Base-by-base conservation (phyloP, 2,329 filamentous ascomycete genomes). In the Xylariaceae sp. region DNA sequence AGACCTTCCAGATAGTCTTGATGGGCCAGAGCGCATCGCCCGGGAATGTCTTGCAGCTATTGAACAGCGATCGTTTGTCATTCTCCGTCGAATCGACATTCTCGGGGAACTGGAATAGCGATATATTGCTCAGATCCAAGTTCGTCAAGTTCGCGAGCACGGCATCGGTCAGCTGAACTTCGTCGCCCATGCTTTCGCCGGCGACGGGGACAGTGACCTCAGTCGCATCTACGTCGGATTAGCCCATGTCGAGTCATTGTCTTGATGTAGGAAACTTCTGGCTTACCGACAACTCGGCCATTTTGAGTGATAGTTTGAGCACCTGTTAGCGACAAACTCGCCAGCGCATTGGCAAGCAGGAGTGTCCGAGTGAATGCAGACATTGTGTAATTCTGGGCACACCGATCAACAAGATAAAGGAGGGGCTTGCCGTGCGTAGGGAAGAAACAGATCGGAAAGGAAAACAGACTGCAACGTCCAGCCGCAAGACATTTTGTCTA, bases 31-130 rank as follows among this genome's bases (percentile, higher is more conserved):
- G 35, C 7, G 41, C 17, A 15, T 63, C 61, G 3, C 59, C 56
- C 1, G 60, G 61, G 38, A 51, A 54, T 1, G 52, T 46, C 41
- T 63, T 63, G 44, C 60, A 63, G 15, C 31, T 33, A 4, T 39
- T 24, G n/a, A 38, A 40, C 35, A 36, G 4, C 17, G 37, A 13
- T 45, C 37, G 30, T 32, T 44, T 47, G n/a, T 24, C 29, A 26
- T 36, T 38, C 15, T 17, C 26, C 4, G 32, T 41, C 15, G 29
- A 19, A 1, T 42, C 35, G 19, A 34, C 9, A 12, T 47, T 35
- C 4, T 47, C 39, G 4, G 42, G 33, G 15, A 53, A 63, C 1
- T 38, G 24, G 38, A 63, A 62, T 26, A 56, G 42, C 7, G 49
- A 45, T 8, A 56, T 44, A 15, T 53, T 38, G n/a, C 33, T 47